Percentiles rank a stretch among this genome's conserved stretches.
phyloP scores from a whole-genome alignment of 2,329 filamentous ascomycete genomes.

The Penicillium olsonii region DNA sequence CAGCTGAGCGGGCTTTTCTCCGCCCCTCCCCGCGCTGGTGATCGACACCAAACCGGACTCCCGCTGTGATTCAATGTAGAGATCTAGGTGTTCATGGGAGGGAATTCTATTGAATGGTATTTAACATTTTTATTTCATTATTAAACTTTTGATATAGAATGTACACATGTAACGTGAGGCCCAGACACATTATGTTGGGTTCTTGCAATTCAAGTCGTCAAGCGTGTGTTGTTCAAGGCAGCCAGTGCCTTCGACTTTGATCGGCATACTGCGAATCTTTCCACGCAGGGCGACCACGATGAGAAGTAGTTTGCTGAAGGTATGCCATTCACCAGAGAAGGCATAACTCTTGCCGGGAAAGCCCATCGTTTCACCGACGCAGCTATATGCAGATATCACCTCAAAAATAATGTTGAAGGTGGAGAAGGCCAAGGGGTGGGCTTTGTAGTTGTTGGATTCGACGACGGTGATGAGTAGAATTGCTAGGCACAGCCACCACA shows the following conservation, averaged over 20 bases:
- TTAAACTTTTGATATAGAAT: not conserved
- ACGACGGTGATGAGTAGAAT: constrained; percentile 62
- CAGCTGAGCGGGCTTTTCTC: not conserved
- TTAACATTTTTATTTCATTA: not conserved
- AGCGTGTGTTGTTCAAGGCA: not conserved
- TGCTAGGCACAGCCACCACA: constrained; percentile 67
- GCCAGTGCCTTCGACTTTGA: constrained; percentile 50
- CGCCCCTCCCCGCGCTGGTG: not conserved
- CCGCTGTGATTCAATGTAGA: not conserved
- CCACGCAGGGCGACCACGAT: constrained; percentile 60
- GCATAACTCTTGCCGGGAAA: constrained; percentile 57
- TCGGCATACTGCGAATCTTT: constrained; percentile 58
- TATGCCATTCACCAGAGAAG: constrained; percentile 57
- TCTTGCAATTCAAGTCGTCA: not conserved
- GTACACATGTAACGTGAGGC: not conserved
- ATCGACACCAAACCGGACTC: not conserved
- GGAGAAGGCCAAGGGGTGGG: constrained; percentile 55
- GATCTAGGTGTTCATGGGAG: not conserved
- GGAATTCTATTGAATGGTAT: too few relatives aligned
- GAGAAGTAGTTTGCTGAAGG: constrained; percentile 60
- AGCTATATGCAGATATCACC: constrained; percentile 56
- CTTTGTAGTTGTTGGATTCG: constrained; percentile 57
- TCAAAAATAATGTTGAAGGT: constrained; percentile 61
- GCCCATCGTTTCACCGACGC: constrained; percentile 62
- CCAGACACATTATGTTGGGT: not conserved